A percentile compares a stretch with the other conserved stretches of the same genome.
Evolutionary conservation across 2,329 filamentous ascomycete species (phyloP).

Genomic region (Akanthomyces dipterigenus): DNA sequence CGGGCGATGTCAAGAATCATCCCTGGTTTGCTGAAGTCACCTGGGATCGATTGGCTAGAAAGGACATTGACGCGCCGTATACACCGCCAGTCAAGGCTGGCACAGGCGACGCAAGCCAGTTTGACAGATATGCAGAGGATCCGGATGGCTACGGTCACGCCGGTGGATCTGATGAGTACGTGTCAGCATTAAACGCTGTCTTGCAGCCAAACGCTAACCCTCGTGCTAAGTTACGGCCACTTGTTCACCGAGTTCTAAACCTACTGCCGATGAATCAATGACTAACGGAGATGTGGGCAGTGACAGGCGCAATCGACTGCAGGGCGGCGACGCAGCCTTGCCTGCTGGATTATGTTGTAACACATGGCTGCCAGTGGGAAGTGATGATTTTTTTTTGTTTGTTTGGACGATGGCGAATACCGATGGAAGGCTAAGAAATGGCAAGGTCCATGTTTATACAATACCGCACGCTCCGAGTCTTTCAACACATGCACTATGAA

Average conservation of each 20-base stretch:
- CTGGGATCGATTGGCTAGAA: conserved; percentile 88
- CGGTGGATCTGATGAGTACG: conserved; percentile 76
- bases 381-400: background rate
- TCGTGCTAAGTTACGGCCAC: conserved; percentile 60
- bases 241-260: conserved; percentile 68
- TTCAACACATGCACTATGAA: conserved; percentile 5
- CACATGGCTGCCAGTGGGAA: background rate
- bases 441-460: background rate
- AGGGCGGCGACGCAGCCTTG: background rate
- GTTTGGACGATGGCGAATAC: background rate
- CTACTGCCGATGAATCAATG: background rate
- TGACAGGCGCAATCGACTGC: background rate
- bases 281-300: background rate
- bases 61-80: conserved; percentile 97
- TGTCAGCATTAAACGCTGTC: conserved; percentile 22
- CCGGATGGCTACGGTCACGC: conserved; percentile 79
- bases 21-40: conserved; percentile 97
- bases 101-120: conserved; percentile 91
- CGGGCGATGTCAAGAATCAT: conserved; percentile 89
- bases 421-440: background rate
- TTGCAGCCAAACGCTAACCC: background rate
- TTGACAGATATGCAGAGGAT: conserved; percentile 97
- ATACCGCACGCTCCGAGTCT: background rate
- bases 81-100: conserved; percentile 93
- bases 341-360: background rate